Conservation (phyloP, 2,329 filamentous ascomycete species). For the Colletotrichum sojae region DNA sequence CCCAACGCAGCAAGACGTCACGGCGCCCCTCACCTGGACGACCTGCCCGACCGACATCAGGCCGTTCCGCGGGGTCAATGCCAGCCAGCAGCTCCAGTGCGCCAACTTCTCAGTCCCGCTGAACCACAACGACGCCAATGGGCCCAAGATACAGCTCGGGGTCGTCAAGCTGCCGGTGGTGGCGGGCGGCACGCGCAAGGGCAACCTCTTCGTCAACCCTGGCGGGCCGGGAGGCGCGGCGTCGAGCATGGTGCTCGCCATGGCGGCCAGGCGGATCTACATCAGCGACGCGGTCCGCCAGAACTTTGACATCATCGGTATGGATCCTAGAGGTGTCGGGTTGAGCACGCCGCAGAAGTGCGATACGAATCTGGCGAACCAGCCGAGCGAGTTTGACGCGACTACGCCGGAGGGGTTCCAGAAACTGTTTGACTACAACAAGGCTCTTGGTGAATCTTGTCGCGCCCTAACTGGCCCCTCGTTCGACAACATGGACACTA, state of each 20-base stretch:
- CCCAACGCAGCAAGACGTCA: not conserved
- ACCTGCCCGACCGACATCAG: conserved; percentile 25
- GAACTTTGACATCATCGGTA: conserved; percentile 29
- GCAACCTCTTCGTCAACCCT: conserved; percentile 35
- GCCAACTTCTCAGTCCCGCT: conserved; percentile 31
- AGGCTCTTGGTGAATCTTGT: conserved; percentile 33
- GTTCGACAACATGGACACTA: conserved; percentile 30
- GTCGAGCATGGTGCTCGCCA: conserved; percentile 28
- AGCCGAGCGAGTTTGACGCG: conserved; percentile 31
- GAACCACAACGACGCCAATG: not conserved
- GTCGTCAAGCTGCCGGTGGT: conserved; percentile 28
- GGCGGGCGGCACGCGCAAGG: conserved; percentile 11
- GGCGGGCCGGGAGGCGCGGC: conserved; percentile 33
- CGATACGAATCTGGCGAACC: conserved; percentile 20
- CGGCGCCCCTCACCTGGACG: not conserved
- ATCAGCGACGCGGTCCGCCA: conserved; percentile 26
- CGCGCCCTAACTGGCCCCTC: conserved; percentile 23
- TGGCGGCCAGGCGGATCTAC: conserved; percentile 10
- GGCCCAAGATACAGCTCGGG: conserved; percentile 8
- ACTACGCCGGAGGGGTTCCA: conserved; percentile 33
- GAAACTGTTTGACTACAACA: conserved; percentile 26
- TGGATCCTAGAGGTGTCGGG: conserved; percentile 27
- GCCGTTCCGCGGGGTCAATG: conserved; percentile 22
- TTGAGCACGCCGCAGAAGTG: conserved; percentile 27
- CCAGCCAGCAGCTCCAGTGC: conserved; percentile 17